Evolutionary conservation across 768 basidiomycete genomes (phyloP), one percentile per base, ranked within the genome.

Genomic region (Clavulina sp.): DNA sequence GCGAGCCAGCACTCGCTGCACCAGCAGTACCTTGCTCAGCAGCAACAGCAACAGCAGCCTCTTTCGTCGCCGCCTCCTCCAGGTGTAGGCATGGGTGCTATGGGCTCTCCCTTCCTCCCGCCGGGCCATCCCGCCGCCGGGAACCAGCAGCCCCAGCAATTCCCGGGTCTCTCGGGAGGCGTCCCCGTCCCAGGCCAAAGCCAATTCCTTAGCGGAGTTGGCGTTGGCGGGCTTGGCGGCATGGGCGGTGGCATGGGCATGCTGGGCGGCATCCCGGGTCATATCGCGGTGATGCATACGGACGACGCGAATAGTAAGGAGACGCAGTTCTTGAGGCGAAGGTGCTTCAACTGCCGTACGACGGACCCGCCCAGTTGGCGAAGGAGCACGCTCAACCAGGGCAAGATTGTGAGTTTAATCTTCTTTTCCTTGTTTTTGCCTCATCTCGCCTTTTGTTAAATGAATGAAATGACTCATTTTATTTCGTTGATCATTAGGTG

Each of bases 321-420:
- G 64, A 89, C 86, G 0, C 86, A 89, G 66, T 87, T 85, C 62
- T 79, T 89, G 52, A 82, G 86, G 23, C 73, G 86, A 34, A 73
- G 84, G 5, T 89, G 86, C 68, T 84, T 81, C 72, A 89, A 89
- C 66, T 89, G 86, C 68, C 85, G 86, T 62, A 86, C 86, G 19
- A 89, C 86, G 1, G 86, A 89, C 62, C 86, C 86, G 0, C 86
- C 86, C 4, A 80, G 77, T 24, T 89, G 86, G 86, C 80, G 86
- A 50, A 77, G 86, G 41, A 81, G 78, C 29, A 88, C 86, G 3
- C 79, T 89, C 60, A 85, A 86, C 64, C 84, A 83, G 0, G 86
- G 86, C 57, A 89, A 89, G 67, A 89, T 89, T 60, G 86, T 60
- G 24, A 41, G 58, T 53, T 13, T 32, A 33, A 18, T 44, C 57